Base-by-base conservation (phyloP, 2,329 filamentous ascomycete genomes). In the Aspergillus ibericus region DNA sequence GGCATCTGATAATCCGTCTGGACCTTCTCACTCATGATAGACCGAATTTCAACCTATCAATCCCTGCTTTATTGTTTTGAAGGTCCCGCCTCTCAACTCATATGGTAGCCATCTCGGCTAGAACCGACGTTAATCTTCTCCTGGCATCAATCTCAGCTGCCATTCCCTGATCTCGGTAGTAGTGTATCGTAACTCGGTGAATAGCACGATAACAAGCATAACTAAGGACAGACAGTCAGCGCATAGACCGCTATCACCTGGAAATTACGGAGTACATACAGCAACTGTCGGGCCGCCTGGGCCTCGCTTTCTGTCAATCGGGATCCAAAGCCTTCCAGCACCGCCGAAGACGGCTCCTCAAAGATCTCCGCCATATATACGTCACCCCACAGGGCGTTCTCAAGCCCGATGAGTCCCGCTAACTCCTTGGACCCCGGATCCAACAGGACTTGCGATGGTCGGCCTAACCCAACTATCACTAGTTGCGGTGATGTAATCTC, bases 311-410 rank as follows among this genome's bases (percentile, higher is more conserved):
- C 66, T 18, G 65, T 61, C 12, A 48, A 52, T 38, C 62, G 55
- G 10, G 68, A 63, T 35, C 72, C 75, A 58, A 72, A 77, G 2
- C 74, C 76, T 32, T 75, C 69, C 18, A 76, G 59, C 29, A 76
- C 65, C 12, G 74, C 70, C n/a, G 68, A 46, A 2, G 71, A 74
- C 20, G 74, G 69, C 22, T 66, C 60, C 29, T 74, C 77, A 55
- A 82, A 82, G 22, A 82, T 78, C 56, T 81, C 81, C 7, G 77
- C 80, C 77, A 86, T 79, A 59, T 81, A 74, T 9, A 81, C 72
- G 68, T 86, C 84, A 1, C 84, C 84, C 82, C 83, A 86, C 3
- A 85, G 66, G 13, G 81, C 79, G 53, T 77, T 80, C 8, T 81
- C 80, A 58, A 82, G 82, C 56, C 83, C 83, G 12, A 82, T 68